These are phyloP conservation scores for Acidomyces sp. DNA, from an alignment of 495 filamentous ascomycete species.

Conservation along the genomic window DNA sequence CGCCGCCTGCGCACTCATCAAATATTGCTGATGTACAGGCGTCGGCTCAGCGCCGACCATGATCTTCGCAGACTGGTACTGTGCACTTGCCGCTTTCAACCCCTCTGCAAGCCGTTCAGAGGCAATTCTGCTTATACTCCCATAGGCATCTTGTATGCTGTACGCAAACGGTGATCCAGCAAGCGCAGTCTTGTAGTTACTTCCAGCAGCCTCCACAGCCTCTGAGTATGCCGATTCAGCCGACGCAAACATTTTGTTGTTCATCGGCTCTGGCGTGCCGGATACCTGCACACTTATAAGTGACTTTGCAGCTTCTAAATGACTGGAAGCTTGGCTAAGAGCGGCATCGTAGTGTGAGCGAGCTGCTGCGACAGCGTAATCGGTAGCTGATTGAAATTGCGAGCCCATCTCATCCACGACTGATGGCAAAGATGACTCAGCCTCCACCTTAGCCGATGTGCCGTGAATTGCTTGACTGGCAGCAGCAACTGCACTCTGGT, in stretches of 20 bases:
- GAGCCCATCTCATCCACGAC: constrained; percentile 28
- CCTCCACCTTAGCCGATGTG: constrained; percentile 32
- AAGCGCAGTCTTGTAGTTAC: too few relatives aligned
- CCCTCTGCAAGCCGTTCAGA: constrained; percentile 51
- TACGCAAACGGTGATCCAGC: constrained; percentile 40
- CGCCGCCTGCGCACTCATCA: constrained; percentile 51
- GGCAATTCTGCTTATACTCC: constrained; percentile 51
- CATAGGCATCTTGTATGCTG: constrained; percentile 38
- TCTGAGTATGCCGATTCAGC: constrained; percentile 57
- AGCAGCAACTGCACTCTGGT: constrained; percentile 47
- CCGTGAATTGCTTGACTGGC: constrained; percentile 53
- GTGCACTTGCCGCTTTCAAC: constrained; percentile 49
- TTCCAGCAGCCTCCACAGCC: constrained; percentile 49
- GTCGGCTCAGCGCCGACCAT: constrained; percentile 46
- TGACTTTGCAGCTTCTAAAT: constrained; percentile 53
- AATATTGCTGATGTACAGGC: constrained; percentile 36
- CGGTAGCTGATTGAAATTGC: constrained; percentile 1
- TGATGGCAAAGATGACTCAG: constrained; percentile 2
- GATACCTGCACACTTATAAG: constrained; percentile 51
- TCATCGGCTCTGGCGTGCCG: constrained; percentile 49
- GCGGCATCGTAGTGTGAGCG: constrained; percentile 50
- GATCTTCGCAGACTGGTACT: constrained; percentile 47
- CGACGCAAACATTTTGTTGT: constrained; percentile 50
- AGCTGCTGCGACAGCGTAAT: constrained; percentile 35
- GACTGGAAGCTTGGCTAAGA: constrained; percentile 43